Conservation (phyloP, 1,284 basidiomycete species). For the Puccinia brachypodii region DNA sequence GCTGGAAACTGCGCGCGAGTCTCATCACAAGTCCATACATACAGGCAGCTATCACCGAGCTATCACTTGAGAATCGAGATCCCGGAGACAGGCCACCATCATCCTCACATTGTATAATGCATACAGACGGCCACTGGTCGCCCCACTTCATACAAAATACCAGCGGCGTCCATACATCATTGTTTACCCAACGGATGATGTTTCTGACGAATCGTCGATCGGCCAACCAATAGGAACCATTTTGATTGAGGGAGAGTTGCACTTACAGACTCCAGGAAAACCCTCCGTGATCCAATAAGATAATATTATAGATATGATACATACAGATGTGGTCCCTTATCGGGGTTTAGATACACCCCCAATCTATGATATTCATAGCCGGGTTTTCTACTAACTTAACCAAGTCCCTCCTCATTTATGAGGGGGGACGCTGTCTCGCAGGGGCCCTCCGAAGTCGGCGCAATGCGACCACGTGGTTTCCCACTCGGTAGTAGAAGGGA, state of each 20-base stretch:
- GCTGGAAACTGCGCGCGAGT: background rate
- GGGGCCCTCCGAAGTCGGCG: too few relatives aligned
- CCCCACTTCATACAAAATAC: background rate
- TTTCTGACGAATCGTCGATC: background rate
- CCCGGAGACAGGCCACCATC: background rate
- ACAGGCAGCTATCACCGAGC: background rate
- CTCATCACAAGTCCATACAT: background rate
- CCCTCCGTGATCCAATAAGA: background rate
- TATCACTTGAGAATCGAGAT: background rate
- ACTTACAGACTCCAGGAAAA: background rate
- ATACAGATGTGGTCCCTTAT: background rate
- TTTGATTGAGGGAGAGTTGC: background rate
- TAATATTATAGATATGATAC: background rate
- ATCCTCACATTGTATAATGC: background rate
- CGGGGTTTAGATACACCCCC: background rate
- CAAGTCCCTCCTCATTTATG: too few relatives aligned
- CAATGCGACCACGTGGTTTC: too few relatives aligned
- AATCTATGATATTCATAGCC: too few relatives aligned
- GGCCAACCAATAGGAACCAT: background rate
- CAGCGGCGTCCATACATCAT: too few relatives aligned
- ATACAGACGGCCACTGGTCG: background rate
- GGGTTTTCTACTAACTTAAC: too few relatives aligned
- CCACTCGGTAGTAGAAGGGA: too few relatives aligned
- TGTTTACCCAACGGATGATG: too few relatives aligned
- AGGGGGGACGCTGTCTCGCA: too few relatives aligned